phyloP scores from a whole-genome alignment of 164 flowering plant species.

The Magnolia kwangsiensis region DNA sequence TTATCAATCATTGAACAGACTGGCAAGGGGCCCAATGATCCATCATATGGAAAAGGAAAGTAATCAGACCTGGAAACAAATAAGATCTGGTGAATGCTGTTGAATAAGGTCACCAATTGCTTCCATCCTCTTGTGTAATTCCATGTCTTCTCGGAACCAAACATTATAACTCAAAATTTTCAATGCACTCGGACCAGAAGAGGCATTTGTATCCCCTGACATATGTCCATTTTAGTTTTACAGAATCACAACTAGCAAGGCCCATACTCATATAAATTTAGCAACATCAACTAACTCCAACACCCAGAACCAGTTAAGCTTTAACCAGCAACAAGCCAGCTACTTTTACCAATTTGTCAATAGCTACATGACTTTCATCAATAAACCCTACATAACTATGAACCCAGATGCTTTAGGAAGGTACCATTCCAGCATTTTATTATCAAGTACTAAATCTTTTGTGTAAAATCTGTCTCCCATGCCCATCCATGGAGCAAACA shows the following conservation, averaged over 20 bases:
- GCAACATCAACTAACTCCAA: neutral
- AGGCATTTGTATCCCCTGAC: conserved; percentile 23
- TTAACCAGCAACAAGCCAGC: neutral
- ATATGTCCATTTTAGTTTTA: neutral
- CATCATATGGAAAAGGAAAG: neutral
- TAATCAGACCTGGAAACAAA: conserved; percentile 84
- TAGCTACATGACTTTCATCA: neutral
- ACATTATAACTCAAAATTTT: conserved; percentile 86
- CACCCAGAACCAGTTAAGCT: neutral
- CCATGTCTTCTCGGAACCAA: conserved; percentile 93
- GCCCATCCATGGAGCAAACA: too few relatives aligned
- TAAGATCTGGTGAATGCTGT: conserved; percentile 71
- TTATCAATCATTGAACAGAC: neutral
- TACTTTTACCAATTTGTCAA: neutral
- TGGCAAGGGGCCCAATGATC: neutral
- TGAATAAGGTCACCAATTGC: conserved; percentile 77
- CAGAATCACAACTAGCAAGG: neutral
- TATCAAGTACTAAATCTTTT: too few relatives aligned
- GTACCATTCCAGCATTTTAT: too few relatives aligned
- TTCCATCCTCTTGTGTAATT: conserved; percentile 75
- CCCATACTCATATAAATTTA: neutral
- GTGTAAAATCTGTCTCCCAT: too few relatives aligned
- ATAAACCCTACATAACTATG: neutral
- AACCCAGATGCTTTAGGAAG: too few relatives aligned
- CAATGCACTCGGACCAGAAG: conserved; percentile 17